Evolutionary conservation across 2,329 filamentous ascomycete species (phyloP), one percentile per base, ranked within the genome.

Genomic region (Trichoderma endophyticum): DNA sequence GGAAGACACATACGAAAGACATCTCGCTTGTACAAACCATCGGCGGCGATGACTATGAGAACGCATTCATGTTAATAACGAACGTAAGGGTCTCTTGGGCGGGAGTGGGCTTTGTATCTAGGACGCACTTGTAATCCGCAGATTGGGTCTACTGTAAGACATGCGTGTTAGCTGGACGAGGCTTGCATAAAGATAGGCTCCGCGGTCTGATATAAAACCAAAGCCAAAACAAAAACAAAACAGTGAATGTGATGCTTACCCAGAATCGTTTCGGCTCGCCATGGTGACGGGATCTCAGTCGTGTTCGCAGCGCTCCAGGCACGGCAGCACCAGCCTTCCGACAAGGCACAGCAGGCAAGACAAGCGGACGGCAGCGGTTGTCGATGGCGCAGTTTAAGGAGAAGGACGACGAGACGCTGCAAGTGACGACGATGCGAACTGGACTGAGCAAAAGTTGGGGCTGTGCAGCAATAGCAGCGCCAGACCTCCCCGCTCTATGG

Each of bases 11-110:
- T 92, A 98, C 96, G 90, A 84, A 99, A 98, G 74, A 99, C 95
- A 93, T 99, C 96, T 84, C 96, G 91, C 87, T 98, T 99, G 87
- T 98, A 98, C 76, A 99, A 88, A 73, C 96, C 96, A 87, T 99
- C 96, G 77, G 96, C 96, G 77, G 96, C 96, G 86, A 99, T 98
- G 85, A 99, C 96, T 98, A 82, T 59, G 70, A 73, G 73, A 64
- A 71, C 74, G 73, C 59, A 71, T 74, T 73, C 57, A 71, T 36
- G 73, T 71, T 73, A 76, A 43, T 61, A 76, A 26, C 18, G 15
- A 18, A 39, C 36, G n/a, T 15, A 61, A 9, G 51, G 12, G 24
- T 63, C 43, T 64, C 43, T 28, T 21, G 5, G 8, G 39, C 26
- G 57, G 43, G 48, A 59, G 48, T 51, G 48, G 51, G 57, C 30